Base-by-base conservation (phyloP, 768 basidiomycete genomes). In the Psilocybe cyanescens region DNA sequence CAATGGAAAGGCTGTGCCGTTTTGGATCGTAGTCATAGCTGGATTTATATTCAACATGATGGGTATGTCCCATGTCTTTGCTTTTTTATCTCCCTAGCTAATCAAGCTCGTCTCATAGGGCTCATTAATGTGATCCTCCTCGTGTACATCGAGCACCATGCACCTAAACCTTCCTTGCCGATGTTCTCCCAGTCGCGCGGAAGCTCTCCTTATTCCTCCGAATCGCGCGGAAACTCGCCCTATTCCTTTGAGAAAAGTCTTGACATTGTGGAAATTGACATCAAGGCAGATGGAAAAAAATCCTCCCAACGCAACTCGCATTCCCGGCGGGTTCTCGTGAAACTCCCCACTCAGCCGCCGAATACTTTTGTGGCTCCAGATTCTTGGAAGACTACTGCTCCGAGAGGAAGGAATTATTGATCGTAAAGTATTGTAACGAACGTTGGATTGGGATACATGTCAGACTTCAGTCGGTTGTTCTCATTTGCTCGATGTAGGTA, bases 1-100 rank as follows among this genome's bases (percentile, higher is more conserved):
- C 55, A 62, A 69, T 11, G 74, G 74, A 14, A 54, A 51, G 29
- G 49, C 64, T 14, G 69, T 74, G 0, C 71, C 74, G 3, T 70
- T 71, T 53, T 67, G 66, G 61, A 65, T 65, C 8, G 69, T 62
- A 5, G 55, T 71, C 2, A 30, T 70, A 2, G 59, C 68, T 8
- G 71, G 65, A 39, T 59, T 71, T 5, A 58, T 74, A 14, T 74
- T 71, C 66, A 75, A 75, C 55, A 64, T 74, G 24, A 71, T 68
- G n/a, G 74, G 74, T 73, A 47, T 29, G 71, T 41, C 8, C 16
- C 28, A 4, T 5, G 0, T n/a, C 31, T 1, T 45, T 33, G 44
- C 7, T 35, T 55, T 29, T 45, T 7, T 12, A 17, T 16, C 2
- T 7, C 39, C 14, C 46, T 24, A 24, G 24, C 17, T 55, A 16